Evolutionary conservation across 2,329 filamentous ascomycete species (phyloP), one percentile per base, ranked within the genome.

Genomic region (Stenocarpella maydis): DNA sequence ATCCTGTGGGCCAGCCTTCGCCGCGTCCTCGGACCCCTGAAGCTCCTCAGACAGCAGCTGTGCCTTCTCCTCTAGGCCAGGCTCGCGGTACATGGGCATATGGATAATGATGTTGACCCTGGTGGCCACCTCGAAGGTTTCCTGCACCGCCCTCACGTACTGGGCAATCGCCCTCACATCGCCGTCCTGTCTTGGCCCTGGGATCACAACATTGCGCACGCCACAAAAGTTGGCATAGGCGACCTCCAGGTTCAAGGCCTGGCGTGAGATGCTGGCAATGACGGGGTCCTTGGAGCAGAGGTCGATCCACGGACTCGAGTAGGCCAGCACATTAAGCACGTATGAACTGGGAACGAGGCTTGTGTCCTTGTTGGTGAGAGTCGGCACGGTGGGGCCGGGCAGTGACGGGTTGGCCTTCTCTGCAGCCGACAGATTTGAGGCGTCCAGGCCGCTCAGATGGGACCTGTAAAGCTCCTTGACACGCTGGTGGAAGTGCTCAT

Each of bases 191-290:
- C 87, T 87, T 3, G 96, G 96, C 0, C 94, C 94, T 1, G 91
- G 90, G 37, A 99, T 85, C 63, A 98, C 84, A 69, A 98, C 86
- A 79, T 92, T 97, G 68, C 90, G 90, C 58, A 96, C 87, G 43
- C 97, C 97, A 76, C 94, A 98, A 81, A 98, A 99, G 72, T 94
- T 95, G 72, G 97, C 96, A 81, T 98, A 99, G 60, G 94, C 92
- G 58, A 98, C 87, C 78, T 99, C 96, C 47, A 97, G 86, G 77
- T 94, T 94, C 72, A 99, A 84, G 8, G 97, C 92, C 81, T 98
- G 95, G 53, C 93, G 90, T 43, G 95, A 98, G 69, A 98, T 87
- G 78, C 92, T 93, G 9, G 94, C 90, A 72, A 98, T 90, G 72
- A 95, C 80, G 8, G 94, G 92, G 78, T 98, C 92, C 1, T 90